Evolutionary conservation across 2,329 filamentous ascomycete species (phyloP).

Genomic region (Aureobasidium sp.): DNA sequence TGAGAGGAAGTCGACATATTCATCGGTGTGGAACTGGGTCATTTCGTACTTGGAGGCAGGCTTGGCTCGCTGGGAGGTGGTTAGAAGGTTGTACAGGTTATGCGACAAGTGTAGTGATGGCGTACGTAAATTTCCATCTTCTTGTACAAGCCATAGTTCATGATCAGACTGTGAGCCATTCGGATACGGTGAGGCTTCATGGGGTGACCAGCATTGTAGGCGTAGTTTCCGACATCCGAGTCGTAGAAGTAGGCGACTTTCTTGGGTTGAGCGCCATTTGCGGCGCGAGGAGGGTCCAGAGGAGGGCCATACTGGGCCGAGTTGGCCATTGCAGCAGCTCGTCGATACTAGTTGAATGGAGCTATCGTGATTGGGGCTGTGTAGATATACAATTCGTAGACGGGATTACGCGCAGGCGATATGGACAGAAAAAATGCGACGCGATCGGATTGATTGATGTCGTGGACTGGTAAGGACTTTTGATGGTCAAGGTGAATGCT

Average conservation of each 20-base stretch:
- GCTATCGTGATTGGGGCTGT: not conserved
- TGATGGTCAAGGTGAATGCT: not conserved
- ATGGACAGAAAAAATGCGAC: not conserved
- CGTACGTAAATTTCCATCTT: conserved; percentile 63
- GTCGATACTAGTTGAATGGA: not conserved
- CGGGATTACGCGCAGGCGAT: not conserved
- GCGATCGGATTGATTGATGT: not conserved
- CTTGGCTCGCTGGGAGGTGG: conserved; percentile 21
- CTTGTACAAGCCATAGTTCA: conserved; percentile 66
- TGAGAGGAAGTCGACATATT: conserved; percentile 62
- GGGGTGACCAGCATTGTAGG: conserved; percentile 69
- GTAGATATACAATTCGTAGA: too few species aligned
- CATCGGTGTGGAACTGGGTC: conserved; percentile 65
- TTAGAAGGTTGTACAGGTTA: not conserved
- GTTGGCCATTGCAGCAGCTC: conserved; percentile 34
- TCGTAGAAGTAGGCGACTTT: conserved; percentile 98
- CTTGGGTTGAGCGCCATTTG: conserved; percentile 53
- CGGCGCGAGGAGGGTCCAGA: conserved; percentile 43
- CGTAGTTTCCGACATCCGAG: conserved; percentile 95
- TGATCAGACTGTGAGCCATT: conserved; percentile 56
- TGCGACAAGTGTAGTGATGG: conserved; percentile 9
- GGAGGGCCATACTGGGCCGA: conserved; percentile 37
- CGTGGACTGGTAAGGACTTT: too few species aligned
- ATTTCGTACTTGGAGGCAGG: conserved; percentile 57
- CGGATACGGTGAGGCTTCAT: conserved; percentile 62